Conservation (phyloP, 306 rosid genomes). For the Sindora glabra region DNA sequence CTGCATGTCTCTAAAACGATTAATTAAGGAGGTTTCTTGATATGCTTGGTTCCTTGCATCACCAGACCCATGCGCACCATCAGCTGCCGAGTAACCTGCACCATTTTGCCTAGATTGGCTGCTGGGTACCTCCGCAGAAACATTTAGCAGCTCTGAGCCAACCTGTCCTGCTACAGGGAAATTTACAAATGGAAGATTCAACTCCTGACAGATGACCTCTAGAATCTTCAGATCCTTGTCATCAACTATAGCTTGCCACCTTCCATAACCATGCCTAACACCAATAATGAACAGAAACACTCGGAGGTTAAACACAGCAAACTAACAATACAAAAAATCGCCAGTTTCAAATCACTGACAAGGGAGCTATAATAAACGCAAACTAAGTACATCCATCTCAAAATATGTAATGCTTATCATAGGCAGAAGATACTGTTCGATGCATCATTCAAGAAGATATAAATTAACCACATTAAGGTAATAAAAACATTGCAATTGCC, state of each 20-base stretch:
- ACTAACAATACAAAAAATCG: conserved; percentile 1
- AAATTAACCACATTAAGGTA: neutral
- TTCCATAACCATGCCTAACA: conserved; percentile 92
- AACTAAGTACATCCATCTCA: neutral
- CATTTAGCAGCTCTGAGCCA: conserved; percentile 55
- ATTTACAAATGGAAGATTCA: conserved; percentile 79
- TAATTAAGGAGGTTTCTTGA: conserved; percentile 56
- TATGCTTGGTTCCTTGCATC: conserved; percentile 51
- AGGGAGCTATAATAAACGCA: no score
- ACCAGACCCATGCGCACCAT: conserved; percentile 49
- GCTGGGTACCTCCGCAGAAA: conserved; percentile 39
- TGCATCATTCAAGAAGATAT: neutral
- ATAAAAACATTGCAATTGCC: neutral
- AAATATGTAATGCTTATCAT: neutral
- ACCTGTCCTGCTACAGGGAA: conserved; percentile 64
- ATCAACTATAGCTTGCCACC: conserved; percentile 98
- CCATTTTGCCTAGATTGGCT: conserved; percentile 66
- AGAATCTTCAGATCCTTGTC: conserved; percentile 87
- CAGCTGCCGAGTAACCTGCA: conserved; percentile 40
- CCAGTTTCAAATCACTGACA: neutral
- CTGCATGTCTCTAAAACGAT: conserved; percentile 92
- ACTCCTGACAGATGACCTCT: conserved; percentile 87
- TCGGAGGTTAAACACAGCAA: neutral
- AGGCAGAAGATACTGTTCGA: neutral
- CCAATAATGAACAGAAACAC: neutral